Conservation (phyloP, 371 early-diverging fungal species). For the Entomophthora muscae region DNA sequence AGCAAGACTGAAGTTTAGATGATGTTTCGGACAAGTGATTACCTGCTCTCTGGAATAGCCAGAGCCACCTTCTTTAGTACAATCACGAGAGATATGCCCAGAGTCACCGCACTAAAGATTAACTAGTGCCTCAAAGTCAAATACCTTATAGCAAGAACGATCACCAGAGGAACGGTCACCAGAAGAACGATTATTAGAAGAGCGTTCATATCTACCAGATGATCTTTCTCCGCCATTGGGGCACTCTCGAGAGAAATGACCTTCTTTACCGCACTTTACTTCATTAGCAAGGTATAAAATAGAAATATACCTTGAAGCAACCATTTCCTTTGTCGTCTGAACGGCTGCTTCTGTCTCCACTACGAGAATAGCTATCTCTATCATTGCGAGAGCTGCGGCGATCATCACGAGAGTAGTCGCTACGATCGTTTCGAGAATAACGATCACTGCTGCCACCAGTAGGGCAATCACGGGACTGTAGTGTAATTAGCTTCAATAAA, state of each 20-base stretch:
- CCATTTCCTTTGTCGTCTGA: slow-evolving; percentile 11
- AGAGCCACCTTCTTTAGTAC: slow-evolving; percentile 22
- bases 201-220: slow-evolving; percentile 2
- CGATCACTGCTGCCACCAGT: background rate
- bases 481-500: background rate
- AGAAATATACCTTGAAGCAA: slow-evolving; percentile 10
- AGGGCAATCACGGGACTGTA: background rate
- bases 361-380: background rate
- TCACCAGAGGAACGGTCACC: background rate
- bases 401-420: slow-evolving; percentile 9
- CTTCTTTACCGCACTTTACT: slow-evolving; percentile 15
- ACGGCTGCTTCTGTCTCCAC: slow-evolving; percentile 10
- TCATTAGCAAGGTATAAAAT: slow-evolving; percentile 9
- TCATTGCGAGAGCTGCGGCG: slow-evolving; percentile 9
- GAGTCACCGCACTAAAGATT: slow-evolving; percentile 11
- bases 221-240: slow-evolving; percentile 19
- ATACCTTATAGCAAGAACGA: slow-evolving; percentile 13
- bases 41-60: slow-evolving; percentile 11
- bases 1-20: slow-evolving; percentile 22
- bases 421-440: slow-evolving; percentile 5
- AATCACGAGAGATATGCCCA: slow-evolving; percentile 41
- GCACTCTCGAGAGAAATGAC: slow-evolving; percentile 43
- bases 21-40: slow-evolving; percentile 11
- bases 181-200: background rate
- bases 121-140: background rate